Evolutionary conservation across 768 basidiomycete species (phyloP), one percentile per base, ranked within the genome.

Genomic region (Tricholoma furcatifolium): DNA sequence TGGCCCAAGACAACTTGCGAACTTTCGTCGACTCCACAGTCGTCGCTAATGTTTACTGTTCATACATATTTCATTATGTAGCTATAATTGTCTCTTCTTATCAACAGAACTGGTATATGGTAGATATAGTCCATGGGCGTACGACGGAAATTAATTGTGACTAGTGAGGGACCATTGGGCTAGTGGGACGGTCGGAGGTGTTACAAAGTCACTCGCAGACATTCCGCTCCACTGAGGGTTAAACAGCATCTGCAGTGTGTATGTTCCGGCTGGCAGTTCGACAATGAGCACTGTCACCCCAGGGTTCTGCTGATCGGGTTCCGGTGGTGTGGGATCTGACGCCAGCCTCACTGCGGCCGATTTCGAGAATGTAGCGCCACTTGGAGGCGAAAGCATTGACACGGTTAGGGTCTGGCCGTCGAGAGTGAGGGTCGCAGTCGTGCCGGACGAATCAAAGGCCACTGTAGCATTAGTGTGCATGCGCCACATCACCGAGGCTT

Each of bases 391-490:
- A 53, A 92, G 65, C 21, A 98, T 80, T 36, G 76, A 65, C 55
- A 93, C 81, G 47, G 73, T 65, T 73, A 92, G 69, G 39, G 79
- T 86, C 67, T 91, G 71, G 24, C 80, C 84, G 40, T 79, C 89
- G 46, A 95, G 80, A 6, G 70, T 73, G 56, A 99, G 74, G 3
- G 86, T 91, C 1, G 93, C 96, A 1, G 85, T 80, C 3, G 79
- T 81, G 30, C 86, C 84, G 47, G 67, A 35, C 10, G 44, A 70
- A 48, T 68, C 66, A 39, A 66, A 62, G 51, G 66, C 61, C 34
- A 92, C 68, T 3, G 93, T 92, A 9, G 96, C 95, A 70, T 98
- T 98, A 52, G 96, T 98, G 70, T 98, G 94, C 79, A 91, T 90
- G 42, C 93, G 85, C 96, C 96, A 97, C 73, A 86, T 81, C 42